Conservation (phyloP, 208 protist genomes). For the Leishmania gerbilli region DNA sequence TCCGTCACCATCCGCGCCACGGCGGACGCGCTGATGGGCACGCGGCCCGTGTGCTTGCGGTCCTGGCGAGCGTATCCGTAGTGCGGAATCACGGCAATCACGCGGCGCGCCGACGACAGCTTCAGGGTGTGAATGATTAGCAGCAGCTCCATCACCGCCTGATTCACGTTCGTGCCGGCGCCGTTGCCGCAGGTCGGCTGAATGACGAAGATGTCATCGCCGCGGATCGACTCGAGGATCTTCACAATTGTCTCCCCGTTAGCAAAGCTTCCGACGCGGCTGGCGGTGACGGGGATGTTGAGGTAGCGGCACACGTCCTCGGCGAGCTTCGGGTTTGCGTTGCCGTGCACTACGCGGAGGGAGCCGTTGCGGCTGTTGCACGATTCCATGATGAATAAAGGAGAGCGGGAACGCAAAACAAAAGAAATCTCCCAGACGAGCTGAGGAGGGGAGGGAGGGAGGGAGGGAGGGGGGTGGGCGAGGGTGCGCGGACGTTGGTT, state of each 20-base stretch:
- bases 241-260: constrained; percentile 91
- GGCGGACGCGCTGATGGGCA: constrained; percentile 95
- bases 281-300: constrained; percentile 67
- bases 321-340: constrained; percentile 87
- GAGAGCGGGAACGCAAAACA: neutral
- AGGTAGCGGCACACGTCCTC: constrained; percentile 78
- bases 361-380: constrained; percentile 56
- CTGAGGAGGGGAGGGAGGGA: neutral
- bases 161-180: constrained; percentile 82
- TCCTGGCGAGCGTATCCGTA: constrained; percentile 97
- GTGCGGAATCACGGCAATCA: constrained; percentile 96
- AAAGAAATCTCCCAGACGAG: neutral
- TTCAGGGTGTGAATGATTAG: constrained; percentile 94
- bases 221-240: constrained; percentile 86
- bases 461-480: no score
- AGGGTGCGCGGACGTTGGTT: neutral
- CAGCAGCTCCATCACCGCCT: constrained; percentile 96
- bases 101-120: constrained; percentile 86
- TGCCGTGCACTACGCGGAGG: constrained; percentile 85
- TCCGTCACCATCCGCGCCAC: constrained; percentile 94
- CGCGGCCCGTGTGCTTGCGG: constrained; percentile 93
- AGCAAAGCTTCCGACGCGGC: constrained; percentile 79
- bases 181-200: constrained; percentile 94
- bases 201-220: constrained; percentile 96
- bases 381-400: constrained; percentile 15